A percentile compares a stretch with the other conserved stretches of the same genome.
Evolutionary conservation across 2,329 filamentous ascomycete species (phyloP).

Genomic region (Neophaeococcomyces mojaviensis): DNA sequence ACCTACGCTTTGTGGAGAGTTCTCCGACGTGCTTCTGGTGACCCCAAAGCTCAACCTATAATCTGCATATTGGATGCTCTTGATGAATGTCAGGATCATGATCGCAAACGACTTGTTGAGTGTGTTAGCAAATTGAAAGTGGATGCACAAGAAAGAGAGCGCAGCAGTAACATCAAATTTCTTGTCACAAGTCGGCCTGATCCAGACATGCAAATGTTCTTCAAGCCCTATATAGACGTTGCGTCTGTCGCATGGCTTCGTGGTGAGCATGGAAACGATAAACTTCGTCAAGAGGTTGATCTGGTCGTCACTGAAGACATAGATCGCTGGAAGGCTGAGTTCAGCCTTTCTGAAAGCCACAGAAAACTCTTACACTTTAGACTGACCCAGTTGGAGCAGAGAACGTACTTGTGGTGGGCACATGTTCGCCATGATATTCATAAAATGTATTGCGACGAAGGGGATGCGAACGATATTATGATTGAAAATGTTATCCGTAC

Average conservation of each 20-base stretch:
- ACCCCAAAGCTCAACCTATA: constrained; percentile 12
- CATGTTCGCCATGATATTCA: constrained; percentile 5
- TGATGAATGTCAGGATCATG: constrained; percentile 26
- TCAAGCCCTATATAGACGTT: constrained; percentile 15
- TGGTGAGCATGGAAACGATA: constrained; percentile 23
- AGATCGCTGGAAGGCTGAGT: background rate
- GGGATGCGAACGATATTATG: background rate
- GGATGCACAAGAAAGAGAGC: constrained; percentile 3
- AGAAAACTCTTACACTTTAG: background rate
- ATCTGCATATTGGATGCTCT: constrained; percentile 29
- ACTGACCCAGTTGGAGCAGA: constrained; percentile 3
- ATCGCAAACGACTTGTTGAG: constrained; percentile 13
- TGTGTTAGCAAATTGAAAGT: constrained; percentile 10
- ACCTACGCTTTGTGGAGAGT: constrained; percentile 2
- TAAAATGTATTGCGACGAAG: background rate
- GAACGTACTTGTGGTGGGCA: constrained; percentile 14
- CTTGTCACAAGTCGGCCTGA: constrained; percentile 30
- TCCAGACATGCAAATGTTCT: constrained; percentile 14
- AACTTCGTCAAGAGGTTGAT: constrained; percentile 29
- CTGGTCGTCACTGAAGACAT: constrained; percentile 26
- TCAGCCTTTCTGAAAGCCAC: background rate
- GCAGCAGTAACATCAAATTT: constrained; percentile 25
- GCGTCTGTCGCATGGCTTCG: constrained; percentile 22
- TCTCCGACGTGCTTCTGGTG: background rate
- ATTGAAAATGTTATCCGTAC: background rate